Percentiles rank a stretch among this genome's conserved stretches.
Conservation (phyloP, 1,284 basidiomycete species). For the Heterobasidion annosum region DNA sequence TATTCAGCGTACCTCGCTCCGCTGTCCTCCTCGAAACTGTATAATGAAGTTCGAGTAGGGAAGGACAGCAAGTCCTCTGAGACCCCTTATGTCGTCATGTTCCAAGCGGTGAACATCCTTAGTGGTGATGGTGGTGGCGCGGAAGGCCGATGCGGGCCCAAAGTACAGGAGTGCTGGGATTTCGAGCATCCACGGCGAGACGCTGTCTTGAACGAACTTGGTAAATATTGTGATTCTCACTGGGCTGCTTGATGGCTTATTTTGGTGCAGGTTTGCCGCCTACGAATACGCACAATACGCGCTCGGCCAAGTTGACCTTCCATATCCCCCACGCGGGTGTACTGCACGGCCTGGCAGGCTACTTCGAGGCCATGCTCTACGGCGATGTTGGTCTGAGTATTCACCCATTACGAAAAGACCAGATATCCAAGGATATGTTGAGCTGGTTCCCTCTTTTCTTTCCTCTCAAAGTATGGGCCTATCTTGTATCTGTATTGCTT, state of each 20-base stretch:
- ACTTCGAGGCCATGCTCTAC: conserved; percentile 95
- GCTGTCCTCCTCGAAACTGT: conserved; percentile 86
- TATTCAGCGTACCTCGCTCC: conserved; percentile 95
- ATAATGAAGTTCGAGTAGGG: conserved; percentile 64
- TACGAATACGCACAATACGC: conserved; percentile 84
- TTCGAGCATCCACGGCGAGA: conserved; percentile 91
- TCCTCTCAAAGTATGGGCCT: conserved; percentile 67
- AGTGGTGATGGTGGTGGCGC: conserved; percentile 61
- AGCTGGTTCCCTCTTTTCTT: conserved; percentile 99
- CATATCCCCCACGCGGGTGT: conserved; percentile 91
- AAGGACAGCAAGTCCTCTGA: conserved; percentile 68
- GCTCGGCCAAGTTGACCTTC: conserved; percentile 77
- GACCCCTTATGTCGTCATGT: conserved; percentile 98
- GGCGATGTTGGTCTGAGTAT: conserved; percentile 87
- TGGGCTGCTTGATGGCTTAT: neutral
- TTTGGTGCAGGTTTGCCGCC: conserved; percentile 56
- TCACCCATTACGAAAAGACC: conserved; percentile 81
- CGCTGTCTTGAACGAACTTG: conserved; percentile 49
- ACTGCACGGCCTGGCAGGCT: conserved; percentile 96
- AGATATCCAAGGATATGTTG: conserved; percentile 89
- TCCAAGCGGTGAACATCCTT: conserved; percentile 85
- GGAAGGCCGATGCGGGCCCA: conserved; percentile 63
- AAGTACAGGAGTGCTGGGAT: conserved; percentile 94
- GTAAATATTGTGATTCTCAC: conserved; percentile 4
- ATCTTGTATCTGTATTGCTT: neutral